These are phyloP conservation scores for Fusarium keratoplasticum DNA, from an alignment of 2,329 filamentous ascomycete genomes.

Conservation along the genomic window DNA sequence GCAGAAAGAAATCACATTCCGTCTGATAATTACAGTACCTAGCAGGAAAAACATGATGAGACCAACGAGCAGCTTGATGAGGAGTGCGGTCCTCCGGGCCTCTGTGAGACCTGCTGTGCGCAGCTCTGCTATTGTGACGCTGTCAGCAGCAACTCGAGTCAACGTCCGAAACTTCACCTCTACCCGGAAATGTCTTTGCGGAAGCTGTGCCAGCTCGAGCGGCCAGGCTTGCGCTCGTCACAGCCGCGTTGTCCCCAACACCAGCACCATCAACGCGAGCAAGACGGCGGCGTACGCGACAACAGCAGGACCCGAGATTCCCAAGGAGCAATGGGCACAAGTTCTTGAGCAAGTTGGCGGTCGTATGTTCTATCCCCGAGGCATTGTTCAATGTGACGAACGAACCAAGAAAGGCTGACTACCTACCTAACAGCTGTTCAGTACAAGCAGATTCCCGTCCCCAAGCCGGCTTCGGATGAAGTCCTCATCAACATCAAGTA, in stretches of 20 bases:
- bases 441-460: constrained; percentile 83
- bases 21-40: neutral
- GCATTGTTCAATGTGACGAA: neutral
- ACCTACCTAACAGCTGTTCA: constrained; percentile 59
- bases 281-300: constrained; percentile 39
- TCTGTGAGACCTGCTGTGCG: constrained; percentile 17
- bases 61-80: constrained; percentile 33
- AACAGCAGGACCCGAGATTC: constrained; percentile 61
- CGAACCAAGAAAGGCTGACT: neutral
- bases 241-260: constrained; percentile 13
- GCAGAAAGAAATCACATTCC: neutral
- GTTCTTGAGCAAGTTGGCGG: constrained; percentile 83
- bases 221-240: constrained; percentile 31
- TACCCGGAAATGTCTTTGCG: constrained; percentile 25
- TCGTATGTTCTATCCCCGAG: constrained; percentile 51
- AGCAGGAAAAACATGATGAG: constrained; percentile 11
- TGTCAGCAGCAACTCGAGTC: constrained; percentile 14
- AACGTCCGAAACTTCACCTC: constrained; percentile 30
- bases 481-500: constrained; percentile 89
- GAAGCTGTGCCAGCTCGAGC: constrained; percentile 17
- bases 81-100: constrained; percentile 24
- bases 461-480: constrained; percentile 83
- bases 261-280: constrained; percentile 6
- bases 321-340: constrained; percentile 87
- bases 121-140: constrained; percentile 23